Evolutionary conservation across 2,329 filamentous ascomycete species (phyloP), one percentile per base, ranked within the genome.

Genomic region (Alternaria postmessia): DNA sequence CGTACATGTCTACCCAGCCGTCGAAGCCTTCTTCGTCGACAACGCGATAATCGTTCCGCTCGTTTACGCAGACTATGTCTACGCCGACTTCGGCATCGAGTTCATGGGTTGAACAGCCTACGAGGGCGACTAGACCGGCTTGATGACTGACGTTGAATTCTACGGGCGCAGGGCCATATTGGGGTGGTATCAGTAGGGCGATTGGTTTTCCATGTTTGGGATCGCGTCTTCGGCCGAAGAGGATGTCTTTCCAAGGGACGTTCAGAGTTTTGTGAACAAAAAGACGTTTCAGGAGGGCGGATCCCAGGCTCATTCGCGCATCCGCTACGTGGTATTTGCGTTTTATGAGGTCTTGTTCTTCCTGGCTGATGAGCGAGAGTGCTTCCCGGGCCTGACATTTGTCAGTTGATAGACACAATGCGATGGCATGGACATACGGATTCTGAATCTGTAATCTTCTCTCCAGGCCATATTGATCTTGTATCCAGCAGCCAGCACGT

Each of bases 131-230:
- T 16, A 94, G 80, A 2, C 91, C 91, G 8, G 89, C 89, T 81
- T 94, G 91, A 76, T 94, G 91, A 46, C 87, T 89, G 56, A 94
- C 85, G 78, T 94, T 94, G 83, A 94, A 94, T 64, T 89, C 87
- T 38, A 88, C 77, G 61, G 79, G 68, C 65, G 80, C 46, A 55
- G 66, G 52, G 3, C 52, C 57, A 20, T 46, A 24, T 24, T 52
- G 43, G 12, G 60, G 60, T 28, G 52, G 57, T 8, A 20, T 20
- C 59, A 79, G 65, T 68, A 85, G 77, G 57, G 84, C 80, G 75
- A 82, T 77, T 64, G 83, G 81, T 81, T 85, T 85, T 26, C 83
- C 83, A 59, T 84, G 81, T 57, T 80, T 80, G 22, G 79, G 81
- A 68, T 75, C 78, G 61, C 80, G 88, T 82, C 77, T 81, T 24